Evolutionary conservation across 495 filamentous ascomycete species (phyloP), one percentile per base, ranked within the genome.

Genomic region (Terfezia claveryi): DNA sequence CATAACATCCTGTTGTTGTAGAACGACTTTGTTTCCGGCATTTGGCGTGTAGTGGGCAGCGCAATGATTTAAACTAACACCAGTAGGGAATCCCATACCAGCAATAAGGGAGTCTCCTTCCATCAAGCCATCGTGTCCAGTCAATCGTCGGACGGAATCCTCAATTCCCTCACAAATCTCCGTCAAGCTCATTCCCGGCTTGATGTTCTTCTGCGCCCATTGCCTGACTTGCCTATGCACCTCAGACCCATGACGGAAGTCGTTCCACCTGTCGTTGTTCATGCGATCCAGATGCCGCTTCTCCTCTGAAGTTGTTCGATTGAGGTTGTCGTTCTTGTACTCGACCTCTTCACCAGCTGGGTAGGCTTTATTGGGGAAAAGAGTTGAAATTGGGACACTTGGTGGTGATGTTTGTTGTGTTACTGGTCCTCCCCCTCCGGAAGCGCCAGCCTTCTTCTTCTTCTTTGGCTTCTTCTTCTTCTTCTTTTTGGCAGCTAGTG

Each of bases 21-120:
- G 69, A 37, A 87, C 71, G 61, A 81, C 81, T 70, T 92, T 91
- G 67, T 83, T 84, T 54, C 87, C 86, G n/a, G 87, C 80, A 69
- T 92, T 94, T 23, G 87, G 87, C 4, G 81, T 88, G 69, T 81
- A 94, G 69, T 94, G 87, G 16, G 87, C 87, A 23, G 83, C 85
- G 59, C 83, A 83, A 65, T 93, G 79, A 70, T 94, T 91, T 59
- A 94, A 71, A 64, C 82, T 83, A 38, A 94, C 68, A 36, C 87
- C 87, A 10, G 81, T 85, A 10, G 87, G 87, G 71, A 94, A 94
- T 20, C 83, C 87, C 76, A 93, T 80, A 53, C 87, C 87, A 54
- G 82, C 84, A 53, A 80, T 74, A 37, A 86, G 69, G 55, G 79
- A 80, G 62, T 89, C 84, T 12, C 87, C 87, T 55, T 85, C 79